phyloP scores from a whole-genome alignment of 805 yeast species.

The Metschnikowia lochheadii region DNA sequence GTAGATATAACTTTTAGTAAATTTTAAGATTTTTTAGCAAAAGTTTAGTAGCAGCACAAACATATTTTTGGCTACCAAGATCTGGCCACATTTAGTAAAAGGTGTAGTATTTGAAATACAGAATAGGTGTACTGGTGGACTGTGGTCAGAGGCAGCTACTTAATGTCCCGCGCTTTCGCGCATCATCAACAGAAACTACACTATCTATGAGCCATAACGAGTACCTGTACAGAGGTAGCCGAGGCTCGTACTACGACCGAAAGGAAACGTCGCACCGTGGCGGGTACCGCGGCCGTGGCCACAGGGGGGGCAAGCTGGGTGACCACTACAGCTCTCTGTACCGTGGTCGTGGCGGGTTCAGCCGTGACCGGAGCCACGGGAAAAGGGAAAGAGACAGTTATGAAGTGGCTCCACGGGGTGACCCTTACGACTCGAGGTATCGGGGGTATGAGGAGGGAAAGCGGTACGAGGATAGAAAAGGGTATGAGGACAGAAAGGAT shows the following conservation, averaged over 20 bases:
- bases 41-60: no score
- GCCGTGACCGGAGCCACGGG: neutral
- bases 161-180: neutral
- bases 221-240: constrained; percentile 5
- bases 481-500: neutral
- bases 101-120: no score
- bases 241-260: constrained; percentile 9
- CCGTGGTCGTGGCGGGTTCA: constrained; percentile 17
- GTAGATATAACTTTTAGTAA: no score
- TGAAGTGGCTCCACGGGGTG: neutral
- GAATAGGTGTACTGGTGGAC: no score
- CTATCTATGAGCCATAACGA: neutral
- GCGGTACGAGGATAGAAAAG: neutral
- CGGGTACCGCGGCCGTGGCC: constrained; percentile 19
- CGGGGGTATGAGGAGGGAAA: neutral
- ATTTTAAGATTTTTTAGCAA: no score
- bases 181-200: neutral
- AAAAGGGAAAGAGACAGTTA: neutral
- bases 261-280: constrained; percentile 5
- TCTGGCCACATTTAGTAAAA: no score
- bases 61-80: no score
- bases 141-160: no score
- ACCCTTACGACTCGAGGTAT: neutral
- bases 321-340: constrained; percentile 11
- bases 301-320: constrained; percentile 22